Percentiles rank a stretch among this genome's conserved stretches.
These are phyloP conservation scores for Penicillium salamii DNA, from an alignment of 495 filamentous ascomycete genomes.

Conservation along the genomic window DNA sequence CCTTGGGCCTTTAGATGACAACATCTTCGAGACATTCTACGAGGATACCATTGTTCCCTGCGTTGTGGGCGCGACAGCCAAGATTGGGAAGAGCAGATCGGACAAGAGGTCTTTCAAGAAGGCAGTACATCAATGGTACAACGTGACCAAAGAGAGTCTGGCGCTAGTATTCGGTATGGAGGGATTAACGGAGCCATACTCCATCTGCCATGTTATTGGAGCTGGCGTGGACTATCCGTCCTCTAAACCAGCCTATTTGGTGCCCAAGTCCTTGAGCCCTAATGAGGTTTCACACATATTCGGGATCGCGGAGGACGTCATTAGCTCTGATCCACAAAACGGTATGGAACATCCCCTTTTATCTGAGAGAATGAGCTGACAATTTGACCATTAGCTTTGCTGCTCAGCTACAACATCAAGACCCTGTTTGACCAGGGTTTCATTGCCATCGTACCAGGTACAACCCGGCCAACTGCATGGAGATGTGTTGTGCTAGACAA, in stretches of 20 bases:
- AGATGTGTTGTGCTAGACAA: slow-evolving; percentile 13
- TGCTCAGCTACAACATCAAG: background rate
- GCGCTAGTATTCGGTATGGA: too few species aligned
- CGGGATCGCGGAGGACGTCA: slow-evolving; percentile 10
- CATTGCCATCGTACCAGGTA: slow-evolving; percentile 5
- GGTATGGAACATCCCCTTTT: background rate
- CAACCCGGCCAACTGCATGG: slow-evolving; percentile 6
- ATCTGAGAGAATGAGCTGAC: background rate
- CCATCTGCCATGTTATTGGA: slow-evolving; percentile 13
- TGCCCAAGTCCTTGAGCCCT: slow-evolving; percentile 11
- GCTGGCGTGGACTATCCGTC: background rate
- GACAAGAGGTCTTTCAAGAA: slow-evolving; percentile 8
- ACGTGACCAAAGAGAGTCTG: background rate
- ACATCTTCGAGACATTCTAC: slow-evolving; percentile 14
- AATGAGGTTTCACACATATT: slow-evolving; percentile 16
- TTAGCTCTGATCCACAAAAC: slow-evolving; percentile 1
- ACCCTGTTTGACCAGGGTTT: slow-evolving; percentile 3
- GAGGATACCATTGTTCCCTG: slow-evolving; percentile 4
- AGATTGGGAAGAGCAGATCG: slow-evolving; percentile 1
- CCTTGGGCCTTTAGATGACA: background rate
- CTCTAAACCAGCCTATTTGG: slow-evolving; percentile 18
- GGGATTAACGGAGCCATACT: too few species aligned
- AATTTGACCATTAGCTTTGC: background rate
- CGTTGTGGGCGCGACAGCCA: slow-evolving; percentile 14
- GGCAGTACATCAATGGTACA: slow-evolving; percentile 5